Evolutionary conservation across 2,329 filamentous ascomycete genomes (phyloP), one percentile per base, ranked within the genome.

Genomic region (Cladophialophora exuberans): DNA sequence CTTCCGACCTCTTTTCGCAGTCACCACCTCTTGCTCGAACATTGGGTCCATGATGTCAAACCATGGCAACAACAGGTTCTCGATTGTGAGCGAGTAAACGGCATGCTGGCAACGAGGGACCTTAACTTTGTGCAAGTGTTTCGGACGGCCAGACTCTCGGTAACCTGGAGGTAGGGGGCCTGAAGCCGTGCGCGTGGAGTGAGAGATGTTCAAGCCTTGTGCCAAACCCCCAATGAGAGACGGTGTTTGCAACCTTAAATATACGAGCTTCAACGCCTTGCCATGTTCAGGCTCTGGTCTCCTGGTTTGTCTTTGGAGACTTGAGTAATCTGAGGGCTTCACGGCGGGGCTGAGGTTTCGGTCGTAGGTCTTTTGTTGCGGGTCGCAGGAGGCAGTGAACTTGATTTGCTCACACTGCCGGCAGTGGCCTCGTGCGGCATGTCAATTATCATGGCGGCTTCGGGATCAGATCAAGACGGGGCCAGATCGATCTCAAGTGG

Each of bases 201-300:
- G 20, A 26, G 6, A n/a, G 13, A 18, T 50, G 47, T 22, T 7
- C 42, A n/a, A 50, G 47, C 47, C 35, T 50, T 30, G 33, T 42
- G 11, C 13, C 17, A 26, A 31, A 3, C 13, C 9, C 9, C 42
- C 42, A 45, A 45, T 45, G 18, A 33, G 13, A 30, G 5, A n/a
- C 15, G 13, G 46, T 28, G 1, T 9, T 38, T 13, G 18, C 26
- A 52, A 52, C 46, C 22, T 25, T 49, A 54, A 54, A 54, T 54
- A 48, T 54, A 54, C 52, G 44, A 54, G 44, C 52, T 17, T 35
- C 43, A 35, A 45, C 28, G 15, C 38, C 7, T 43, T 39, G 17
- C 30, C 28, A 6, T 10, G 30, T 23, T 17, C 13, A 23, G 28
- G 11, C 15, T 22, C 15, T 9, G n/a, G 26, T 11, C n/a, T 30